Evolutionary conservation across 352 stramenopile species (phyloP).

Genomic region (Pythium folliculosum): DNA sequence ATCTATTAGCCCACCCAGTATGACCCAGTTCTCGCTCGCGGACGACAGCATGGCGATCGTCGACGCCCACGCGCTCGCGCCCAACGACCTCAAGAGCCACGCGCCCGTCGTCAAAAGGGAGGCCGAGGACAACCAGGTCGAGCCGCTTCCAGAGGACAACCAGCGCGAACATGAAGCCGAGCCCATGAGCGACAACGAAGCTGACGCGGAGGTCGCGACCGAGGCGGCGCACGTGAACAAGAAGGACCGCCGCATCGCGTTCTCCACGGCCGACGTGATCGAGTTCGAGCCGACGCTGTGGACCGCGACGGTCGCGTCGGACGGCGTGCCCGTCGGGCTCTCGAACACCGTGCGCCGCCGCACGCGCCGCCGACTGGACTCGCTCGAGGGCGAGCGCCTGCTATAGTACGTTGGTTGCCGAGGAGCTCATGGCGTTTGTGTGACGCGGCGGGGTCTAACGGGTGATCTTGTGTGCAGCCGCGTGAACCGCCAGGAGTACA

Average conservation of each 20-base stretch:
- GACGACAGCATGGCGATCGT: slow-evolving; percentile 16
- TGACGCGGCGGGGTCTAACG: too few relatives aligned
- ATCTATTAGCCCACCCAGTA: slow-evolving; percentile 4
- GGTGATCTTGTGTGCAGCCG: slow-evolving; percentile 30
- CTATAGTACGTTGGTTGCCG: slow-evolving; percentile 34
- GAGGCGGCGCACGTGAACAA: slow-evolving; percentile 19
- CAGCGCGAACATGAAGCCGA: slow-evolving; percentile 25
- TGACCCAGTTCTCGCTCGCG: slow-evolving; percentile 24
- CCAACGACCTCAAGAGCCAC: slow-evolving; percentile 19
- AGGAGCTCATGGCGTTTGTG: too few relatives aligned
- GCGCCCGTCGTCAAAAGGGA: too few relatives aligned
- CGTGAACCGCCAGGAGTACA: slow-evolving; percentile 74
- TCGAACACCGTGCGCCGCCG: slow-evolving; percentile 68
- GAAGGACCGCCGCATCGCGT: slow-evolving; percentile 48
- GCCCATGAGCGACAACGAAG: slow-evolving; percentile 4
- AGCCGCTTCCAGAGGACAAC: slow-evolving; percentile 9
- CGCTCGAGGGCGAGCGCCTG: slow-evolving; percentile 61
- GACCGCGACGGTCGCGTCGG: slow-evolving; percentile 77
- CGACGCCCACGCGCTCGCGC: slow-evolving; percentile 15
- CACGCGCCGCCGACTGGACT: slow-evolving; percentile 62
- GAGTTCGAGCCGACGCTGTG: slow-evolving; percentile 85
- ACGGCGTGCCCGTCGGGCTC: slow-evolving; percentile 76
- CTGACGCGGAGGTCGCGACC: background rate
- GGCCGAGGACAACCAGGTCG: slow-evolving; percentile 4
- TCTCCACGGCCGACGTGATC: slow-evolving; percentile 64